phyloP scores from a whole-genome alignment of 768 basidiomycete genomes.

The Podaxis sp. region DNA sequence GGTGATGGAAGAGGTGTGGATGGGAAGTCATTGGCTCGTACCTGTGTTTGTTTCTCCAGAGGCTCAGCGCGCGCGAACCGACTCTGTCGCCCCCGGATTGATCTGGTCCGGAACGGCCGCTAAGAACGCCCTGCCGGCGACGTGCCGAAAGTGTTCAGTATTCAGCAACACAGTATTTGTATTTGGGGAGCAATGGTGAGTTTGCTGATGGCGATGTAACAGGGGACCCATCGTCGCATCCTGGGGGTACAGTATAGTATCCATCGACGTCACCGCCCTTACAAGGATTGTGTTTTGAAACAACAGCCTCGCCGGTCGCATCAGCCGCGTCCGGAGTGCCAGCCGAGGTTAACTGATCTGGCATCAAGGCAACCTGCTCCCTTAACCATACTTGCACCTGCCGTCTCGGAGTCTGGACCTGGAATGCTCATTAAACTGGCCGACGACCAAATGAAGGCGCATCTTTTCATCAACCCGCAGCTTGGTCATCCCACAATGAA shows the following conservation, averaged over 20 bases:
- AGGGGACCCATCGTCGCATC: neutral
- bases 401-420: neutral
- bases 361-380: neutral
- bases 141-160: neutral
- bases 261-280: neutral
- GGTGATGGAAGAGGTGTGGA: neutral
- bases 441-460: neutral
- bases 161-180: neutral
- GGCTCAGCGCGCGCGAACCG: neutral
- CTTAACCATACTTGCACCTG: neutral
- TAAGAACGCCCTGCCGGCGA: too few species aligned
- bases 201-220: constrained; percentile 10
- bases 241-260: neutral
- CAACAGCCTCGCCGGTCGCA: neutral
- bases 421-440: neutral
- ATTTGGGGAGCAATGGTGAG: constrained; percentile 3
- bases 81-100: neutral
- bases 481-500: neutral
- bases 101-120: neutral
- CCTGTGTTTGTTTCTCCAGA: neutral
- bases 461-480: neutral
- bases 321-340: neutral
- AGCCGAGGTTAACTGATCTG: neutral
- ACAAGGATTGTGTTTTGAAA: neutral
- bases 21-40: neutral